Base-by-base conservation (phyloP, 768 basidiomycete genomes). In the Amanita fuliginea region DNA sequence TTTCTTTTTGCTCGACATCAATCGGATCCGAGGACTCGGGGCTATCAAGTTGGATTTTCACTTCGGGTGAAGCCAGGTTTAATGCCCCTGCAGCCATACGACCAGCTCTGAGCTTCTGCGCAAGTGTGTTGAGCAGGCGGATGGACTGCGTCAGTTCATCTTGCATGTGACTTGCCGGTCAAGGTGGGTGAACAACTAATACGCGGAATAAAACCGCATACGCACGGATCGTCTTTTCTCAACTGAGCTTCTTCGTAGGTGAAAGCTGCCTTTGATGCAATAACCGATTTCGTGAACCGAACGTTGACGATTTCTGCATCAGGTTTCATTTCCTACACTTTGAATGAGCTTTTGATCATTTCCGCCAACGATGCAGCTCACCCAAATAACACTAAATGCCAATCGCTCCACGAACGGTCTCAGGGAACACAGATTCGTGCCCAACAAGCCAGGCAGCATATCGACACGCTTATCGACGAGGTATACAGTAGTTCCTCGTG, bases 381-480 rank as follows among this genome's bases (percentile, higher is more conserved):
- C 94, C 95, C 96, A 99, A 47, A 99, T 87, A 9, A 82, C 86
- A 0, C 91, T 94, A 62, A 99, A 98, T 2, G 95, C 96, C 41
- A 99, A 64, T 22, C 96, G 75, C 66, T 98, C 96, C 5, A 99
- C 94, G 57, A 86, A 77, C 0, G 94, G 92, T 42, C 95, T 67
- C 34, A 99, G 71, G 4, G 92, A 95, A 62, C 96, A 99, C 9
- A 99, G 67, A 59, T 98, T 99, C 1, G 95, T 98, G 1, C 96
- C 96, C 5, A 99, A 73, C 7, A 99, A 73, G 3, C 83, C 71
- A 0, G 96, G 96, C 42, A 99, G 72, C 96, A 99, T 99, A 69
- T 98, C 96, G 45, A 99, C 92, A 30, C 95, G 88, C 65, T 94
- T 95, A 71, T 99, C 95, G 4, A 98, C 95, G 1, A 99, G 78